Base-by-base conservation (phyloP, 148 eudicot species). In the Diospyros kaki region DNA sequence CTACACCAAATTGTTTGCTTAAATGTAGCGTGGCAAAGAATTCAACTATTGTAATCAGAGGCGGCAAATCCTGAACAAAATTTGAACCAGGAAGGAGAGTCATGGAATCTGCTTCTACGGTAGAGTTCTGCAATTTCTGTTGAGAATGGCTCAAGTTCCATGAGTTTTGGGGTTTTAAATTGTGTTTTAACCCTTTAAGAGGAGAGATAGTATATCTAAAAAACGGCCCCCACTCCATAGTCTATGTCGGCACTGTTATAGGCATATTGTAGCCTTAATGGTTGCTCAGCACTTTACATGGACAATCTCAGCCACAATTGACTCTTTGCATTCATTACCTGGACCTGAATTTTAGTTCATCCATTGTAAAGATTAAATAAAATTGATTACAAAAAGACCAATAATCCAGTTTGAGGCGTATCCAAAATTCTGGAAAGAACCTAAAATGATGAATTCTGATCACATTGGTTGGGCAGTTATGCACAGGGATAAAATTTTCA, bases 81-180 rank as follows among this genome's bases (percentile, higher is more conserved):
- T 3, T 46, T 9, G 12, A 44, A 44, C 7, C 9, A 46, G 46
- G 54, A 6, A 10, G 0, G 39, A 46, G 54, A 66, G 53, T 7
- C 38, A 63, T 38, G 46, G 40, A 41, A 13, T 64, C n/a, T 41
- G 68, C 5, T 42, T 15, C 43, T 14, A 64, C 51, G 17, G 54
- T 15, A 5, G 51, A 65, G 12, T 65, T 43, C 51, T 65, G 9
- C n/a, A 14, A 13, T 42, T 41, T 48, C 6, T 41, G n/a, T 2
- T 13, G 18, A 58, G 17, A 58, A 58, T 2, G 61, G 18, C 61
- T 58, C 1, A 28, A 38, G 42, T 68, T 48, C 6, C 56, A 48
- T 56, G 6, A 68, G 50, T 68, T 53, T 68, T 46, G 28, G 71
- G 56, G 71, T 46, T 66, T 68, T 18, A 18, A 50, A 14, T 50